Conservation (phyloP, 164 flowering plant species). For the Euptelea pleiosperma region DNA sequence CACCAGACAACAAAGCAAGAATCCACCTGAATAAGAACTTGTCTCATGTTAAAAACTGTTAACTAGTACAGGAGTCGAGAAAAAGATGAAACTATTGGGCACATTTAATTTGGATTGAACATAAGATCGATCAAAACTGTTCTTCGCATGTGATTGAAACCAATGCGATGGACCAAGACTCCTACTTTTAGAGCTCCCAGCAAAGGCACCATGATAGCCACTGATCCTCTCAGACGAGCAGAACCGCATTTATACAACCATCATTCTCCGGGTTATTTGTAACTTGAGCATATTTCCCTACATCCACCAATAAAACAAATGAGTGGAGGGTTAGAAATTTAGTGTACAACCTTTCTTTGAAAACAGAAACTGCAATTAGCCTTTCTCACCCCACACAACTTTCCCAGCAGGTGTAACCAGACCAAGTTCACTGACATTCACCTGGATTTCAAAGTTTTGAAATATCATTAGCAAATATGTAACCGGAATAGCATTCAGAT, state of each 20-base stretch:
- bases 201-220: too few relatives aligned
- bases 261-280: constrained; percentile 96
- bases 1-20: too few relatives aligned
- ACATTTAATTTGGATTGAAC: too few relatives aligned
- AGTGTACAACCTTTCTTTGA: too few relatives aligned
- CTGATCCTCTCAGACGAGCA: constrained; percentile 70
- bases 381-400: constrained; percentile 89
- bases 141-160: too few relatives aligned
- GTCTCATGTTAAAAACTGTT: too few relatives aligned
- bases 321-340: not conserved
- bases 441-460: constrained; percentile 37
- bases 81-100: too few relatives aligned
- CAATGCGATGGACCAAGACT: too few relatives aligned
- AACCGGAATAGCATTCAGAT: not conserved
- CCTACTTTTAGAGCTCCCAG: too few relatives aligned
- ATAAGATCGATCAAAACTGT: too few relatives aligned
- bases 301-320: constrained; percentile 17
- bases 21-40: too few relatives aligned
- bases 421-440: constrained; percentile 93
- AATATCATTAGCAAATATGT: not conserved
- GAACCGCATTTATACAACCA: constrained; percentile 89
- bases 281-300: constrained; percentile 95
- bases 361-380: not conserved
- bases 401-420: constrained; percentile 97
- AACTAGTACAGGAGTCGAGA: too few relatives aligned